Base-by-base conservation (phyloP, 768 basidiomycete genomes). In the Brasilioporus rufonigricans region DNA sequence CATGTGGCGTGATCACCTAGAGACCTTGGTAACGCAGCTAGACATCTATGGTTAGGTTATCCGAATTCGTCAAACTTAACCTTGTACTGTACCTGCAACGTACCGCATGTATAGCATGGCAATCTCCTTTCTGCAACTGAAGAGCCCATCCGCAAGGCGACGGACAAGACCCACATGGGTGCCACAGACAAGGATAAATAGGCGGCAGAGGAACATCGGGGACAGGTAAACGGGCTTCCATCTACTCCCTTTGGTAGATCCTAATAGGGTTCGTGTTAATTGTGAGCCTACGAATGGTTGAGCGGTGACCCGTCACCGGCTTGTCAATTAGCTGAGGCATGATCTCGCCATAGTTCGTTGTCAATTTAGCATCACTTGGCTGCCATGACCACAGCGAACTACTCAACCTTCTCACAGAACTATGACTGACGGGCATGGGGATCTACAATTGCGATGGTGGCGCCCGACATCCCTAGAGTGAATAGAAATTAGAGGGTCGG, bases 31-130 rank as follows among this genome's bases (percentile, higher is more conserved):
- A 39, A 64, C 44, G 41, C 33, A 40, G 38, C 48, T 53, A 13
- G 52, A 52, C 43, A 38, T 43, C 49, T 59, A 53, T 56, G 53
- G 49, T 53, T 49, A 51, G 53, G n/a, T 18, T 23, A 1, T n/a
- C 40, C 45, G 18, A 27, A 49, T 44, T 33, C 31, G 23, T 45
- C 58, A 66, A 65, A 65, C 65, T 50, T 65, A 66, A 65, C 64
- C 19, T 64, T 65, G 61, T 36, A 21, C 39, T 29, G 33, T 19
- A 38, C 44, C 53, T 50, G 39, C 62, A 38, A 32, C 23, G 44
- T 33, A 52, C 23, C 35, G 24, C 13, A 16, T 27, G 48, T 50
- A 46, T 46, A 43, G 23, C 44, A 38, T 36, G 32, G 38, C 41
- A 43, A 52, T 40, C 44, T 39, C 43, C 31, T 21, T 49, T 33